A percentile compares a stretch with the other conserved stretches of the same genome.
phyloP scores from a whole-genome alignment of 768 basidiomycete genomes.

The Mycena floridula region DNA sequence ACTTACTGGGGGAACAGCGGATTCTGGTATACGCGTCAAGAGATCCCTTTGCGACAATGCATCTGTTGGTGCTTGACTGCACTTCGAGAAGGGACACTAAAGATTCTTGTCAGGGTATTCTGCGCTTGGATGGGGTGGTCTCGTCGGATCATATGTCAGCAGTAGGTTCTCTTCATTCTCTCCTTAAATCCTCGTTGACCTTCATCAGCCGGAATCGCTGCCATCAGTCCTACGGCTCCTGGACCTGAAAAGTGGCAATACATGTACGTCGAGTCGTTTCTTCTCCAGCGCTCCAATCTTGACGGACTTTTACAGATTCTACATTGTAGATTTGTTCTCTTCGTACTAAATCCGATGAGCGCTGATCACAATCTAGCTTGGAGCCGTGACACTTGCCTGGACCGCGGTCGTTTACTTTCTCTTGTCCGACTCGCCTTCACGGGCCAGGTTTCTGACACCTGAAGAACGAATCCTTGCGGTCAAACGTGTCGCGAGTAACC shows the following conservation, averaged over 20 bases:
- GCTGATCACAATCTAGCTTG: too few relatives aligned
- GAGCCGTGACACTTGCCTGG: constrained; percentile 12
- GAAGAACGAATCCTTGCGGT: constrained; percentile 12
- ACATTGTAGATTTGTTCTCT: constrained; percentile 4
- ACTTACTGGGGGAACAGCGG: constrained; percentile 1
- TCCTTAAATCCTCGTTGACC: background rate
- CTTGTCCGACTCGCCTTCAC: constrained; percentile 13
- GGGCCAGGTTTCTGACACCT: constrained; percentile 10
- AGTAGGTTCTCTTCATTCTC: background rate
- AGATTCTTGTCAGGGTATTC: constrained; percentile 11
- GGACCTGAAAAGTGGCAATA: constrained; percentile 13
- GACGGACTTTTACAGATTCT: constrained; percentile 6
- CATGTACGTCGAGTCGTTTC: constrained; percentile 5
- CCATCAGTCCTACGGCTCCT: constrained; percentile 8
- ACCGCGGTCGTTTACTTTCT: constrained; percentile 10
- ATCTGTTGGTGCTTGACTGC: constrained; percentile 7
- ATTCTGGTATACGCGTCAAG: constrained; percentile 14
- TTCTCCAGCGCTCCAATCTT: background rate
- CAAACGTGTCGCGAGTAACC: constrained; percentile 16
- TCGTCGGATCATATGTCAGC: constrained; percentile 13
- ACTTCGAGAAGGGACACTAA: background rate
- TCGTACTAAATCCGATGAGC: too few relatives aligned
- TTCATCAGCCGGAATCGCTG: constrained; percentile 11
- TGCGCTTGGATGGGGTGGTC: constrained; percentile 14
- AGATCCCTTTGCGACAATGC: constrained; percentile 12